phyloP scores from a whole-genome alignment of 441 rosid species.

The Flueggea neowawraea region DNA sequence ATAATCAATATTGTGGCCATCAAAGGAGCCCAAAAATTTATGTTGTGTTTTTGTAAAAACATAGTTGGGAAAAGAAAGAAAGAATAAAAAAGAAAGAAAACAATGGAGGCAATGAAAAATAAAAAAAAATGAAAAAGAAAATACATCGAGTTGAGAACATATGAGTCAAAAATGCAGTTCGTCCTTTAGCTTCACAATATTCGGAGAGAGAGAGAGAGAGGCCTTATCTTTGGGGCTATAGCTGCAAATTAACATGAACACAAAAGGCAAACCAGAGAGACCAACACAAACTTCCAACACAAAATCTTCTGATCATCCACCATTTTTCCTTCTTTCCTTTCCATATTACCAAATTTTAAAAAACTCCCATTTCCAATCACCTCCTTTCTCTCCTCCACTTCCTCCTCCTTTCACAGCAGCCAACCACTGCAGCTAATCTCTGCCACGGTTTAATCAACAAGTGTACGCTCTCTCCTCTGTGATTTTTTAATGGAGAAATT shows the following conservation, averaged over 20 bases:
- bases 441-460: not conserved
- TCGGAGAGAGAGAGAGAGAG: conserved; percentile 19
- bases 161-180: conserved; percentile 28
- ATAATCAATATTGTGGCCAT: too few species aligned
- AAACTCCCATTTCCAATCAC: not conserved
- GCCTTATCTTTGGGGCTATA: not conserved
- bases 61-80: not conserved
- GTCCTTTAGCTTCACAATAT: conserved; percentile 26
- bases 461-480: too few species aligned
- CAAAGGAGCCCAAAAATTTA: too few species aligned
- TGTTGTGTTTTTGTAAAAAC: too few species aligned
- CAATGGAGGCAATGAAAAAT: too few species aligned
- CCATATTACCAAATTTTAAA: not conserved
- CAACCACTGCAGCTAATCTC: not conserved
- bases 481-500: too few species aligned
- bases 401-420: not conserved
- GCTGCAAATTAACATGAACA: not conserved
- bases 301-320: not conserved
- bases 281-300: not conserved
- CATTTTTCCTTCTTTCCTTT: not conserved
- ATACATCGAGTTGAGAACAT: not conserved
- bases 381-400: too few species aligned
- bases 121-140: too few species aligned
- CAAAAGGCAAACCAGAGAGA: not conserved
- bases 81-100: too few species aligned